Evolutionary conservation across 2,329 filamentous ascomycete species (phyloP), one percentile per base, ranked within the genome.

Genomic region (Diplodia corticola): DNA sequence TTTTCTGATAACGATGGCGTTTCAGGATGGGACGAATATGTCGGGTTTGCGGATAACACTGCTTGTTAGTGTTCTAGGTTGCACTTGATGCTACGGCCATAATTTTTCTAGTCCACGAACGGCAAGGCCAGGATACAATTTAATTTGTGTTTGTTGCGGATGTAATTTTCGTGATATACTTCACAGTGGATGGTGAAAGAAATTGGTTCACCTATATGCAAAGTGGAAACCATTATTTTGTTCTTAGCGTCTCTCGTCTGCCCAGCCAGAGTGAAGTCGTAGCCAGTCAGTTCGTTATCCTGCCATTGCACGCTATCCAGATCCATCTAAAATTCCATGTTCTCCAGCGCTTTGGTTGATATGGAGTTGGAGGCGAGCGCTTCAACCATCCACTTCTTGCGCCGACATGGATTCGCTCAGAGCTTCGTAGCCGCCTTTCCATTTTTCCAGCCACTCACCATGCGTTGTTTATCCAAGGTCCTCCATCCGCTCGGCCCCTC

Each of bases 401-500:
- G 35, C 35, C 9, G 5, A 24, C 24, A 37, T 22, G 7, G 24
- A 4, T n/a, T 64, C 33, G 6, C 10, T 35, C 35, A 55, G 17
- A 55, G 10, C 51, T 69, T 71, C 71, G 72, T n/a, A 3, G 28
- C 26, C 40, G 68, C 72, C 46, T 68, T 64, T 15, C 66, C 59
- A 6, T 69, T 71, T 40, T 68, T 64, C 22, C 66, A 63, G 6
- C 68, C 70, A 1, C 69, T 71, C 28, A 66, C 69, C 68, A 73
- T 64, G 13, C 26, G 67, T 65, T 75, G 73, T 65, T 71, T 73
- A 5, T 71, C 70, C 54, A 74, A 50, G 30, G 69, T 70, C 60
- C 73, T 69, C 71, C 72, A 74, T 10, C 73, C 73, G 1, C 67
- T 40, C 0, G 68, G 70, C 26, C 73, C 73, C 59, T 75, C 72